Evolutionary conservation across 495 filamentous ascomycete genomes (phyloP).

Genomic region (Talaromyces liani): DNA sequence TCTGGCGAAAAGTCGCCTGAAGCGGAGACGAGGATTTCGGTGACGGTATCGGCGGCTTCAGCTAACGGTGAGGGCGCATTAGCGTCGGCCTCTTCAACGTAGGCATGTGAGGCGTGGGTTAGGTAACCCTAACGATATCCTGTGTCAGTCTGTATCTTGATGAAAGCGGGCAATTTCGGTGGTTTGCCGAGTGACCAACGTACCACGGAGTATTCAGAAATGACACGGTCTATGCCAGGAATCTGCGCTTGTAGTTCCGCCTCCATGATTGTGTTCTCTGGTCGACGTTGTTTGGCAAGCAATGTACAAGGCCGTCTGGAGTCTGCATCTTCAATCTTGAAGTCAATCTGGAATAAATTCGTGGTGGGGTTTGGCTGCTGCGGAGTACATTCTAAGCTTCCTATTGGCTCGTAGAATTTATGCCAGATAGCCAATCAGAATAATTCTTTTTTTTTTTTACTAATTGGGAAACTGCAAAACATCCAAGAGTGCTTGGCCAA

Average conservation of each 20-base stretch:
- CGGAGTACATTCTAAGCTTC: not conserved
- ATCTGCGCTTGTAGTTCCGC: constrained; percentile 80
- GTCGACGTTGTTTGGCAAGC: not conserved
- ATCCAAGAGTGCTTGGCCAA: not conserved
- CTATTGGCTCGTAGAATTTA: not conserved
- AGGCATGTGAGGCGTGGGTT: constrained; percentile 81
- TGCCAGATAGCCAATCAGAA: not conserved
- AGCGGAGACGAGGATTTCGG: constrained; percentile 80
- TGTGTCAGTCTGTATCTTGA: constrained; percentile 10
- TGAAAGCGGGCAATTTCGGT: not conserved
- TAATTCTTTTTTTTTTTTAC: not conserved
- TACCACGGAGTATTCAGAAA: constrained; percentile 84
- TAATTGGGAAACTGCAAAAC: not conserved
- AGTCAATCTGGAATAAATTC: constrained; percentile 1
- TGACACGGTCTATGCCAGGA: constrained; percentile 79
- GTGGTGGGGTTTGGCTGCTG: not conserved
- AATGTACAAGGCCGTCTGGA: not conserved
- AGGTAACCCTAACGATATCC: constrained; percentile 62
- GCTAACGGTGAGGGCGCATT: constrained; percentile 62
- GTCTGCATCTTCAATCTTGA: not conserved
- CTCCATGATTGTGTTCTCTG: constrained; percentile 57
- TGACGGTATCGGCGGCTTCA: constrained; percentile 79
- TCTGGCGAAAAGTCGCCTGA: constrained; percentile 67
- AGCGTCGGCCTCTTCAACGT: constrained; percentile 66
- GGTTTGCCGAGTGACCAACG: constrained; percentile 13